Conservation (phyloP, 345 rosid species). For the Hypericum androsaemum region DNA sequence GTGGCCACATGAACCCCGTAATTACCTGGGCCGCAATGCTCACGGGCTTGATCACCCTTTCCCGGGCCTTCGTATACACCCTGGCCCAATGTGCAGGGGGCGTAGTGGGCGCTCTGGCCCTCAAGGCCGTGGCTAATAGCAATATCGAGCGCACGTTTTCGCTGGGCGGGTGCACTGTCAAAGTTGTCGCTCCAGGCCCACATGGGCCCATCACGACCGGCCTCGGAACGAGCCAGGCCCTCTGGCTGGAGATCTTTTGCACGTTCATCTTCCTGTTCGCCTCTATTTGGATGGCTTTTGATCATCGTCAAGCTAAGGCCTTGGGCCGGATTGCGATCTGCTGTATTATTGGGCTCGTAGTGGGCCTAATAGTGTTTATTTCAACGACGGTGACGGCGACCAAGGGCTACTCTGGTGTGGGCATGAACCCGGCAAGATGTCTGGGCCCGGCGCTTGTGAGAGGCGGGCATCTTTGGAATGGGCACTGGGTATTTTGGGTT, state of each 20-base stretch:
- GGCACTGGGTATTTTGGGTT: constrained; percentile 44
- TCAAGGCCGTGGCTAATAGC: constrained; percentile 23
- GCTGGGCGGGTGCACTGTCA: constrained; percentile 42
- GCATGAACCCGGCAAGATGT: constrained; percentile 42
- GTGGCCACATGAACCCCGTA: constrained; percentile 40
- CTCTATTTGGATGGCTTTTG: constrained; percentile 3
- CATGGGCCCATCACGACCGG: background rate
- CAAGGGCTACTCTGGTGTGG: constrained; percentile 26
- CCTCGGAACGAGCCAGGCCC: constrained; percentile 2
- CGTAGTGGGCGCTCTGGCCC: constrained; percentile 15
- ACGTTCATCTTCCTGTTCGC: constrained; percentile 1
- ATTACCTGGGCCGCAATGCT: constrained; percentile 32
- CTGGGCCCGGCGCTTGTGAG: constrained; percentile 34
- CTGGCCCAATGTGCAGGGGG: constrained; percentile 43
- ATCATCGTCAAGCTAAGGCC: background rate
- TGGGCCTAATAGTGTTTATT: constrained; percentile 2
- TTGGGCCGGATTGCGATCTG: constrained; percentile 1
- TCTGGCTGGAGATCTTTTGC: constrained; percentile 2
- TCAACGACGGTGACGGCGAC: constrained; percentile 20
- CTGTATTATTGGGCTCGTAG: constrained; percentile 3
- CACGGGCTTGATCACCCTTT: constrained; percentile 24
- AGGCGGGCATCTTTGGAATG: constrained; percentile 39
- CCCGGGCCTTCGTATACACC: constrained; percentile 32
- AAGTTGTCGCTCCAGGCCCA: constrained; percentile 1
- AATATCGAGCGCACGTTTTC: constrained; percentile 20